Evolutionary conservation across 2,329 filamentous ascomycete genomes (phyloP).

Genomic region (Colletotrichum coccodes): DNA sequence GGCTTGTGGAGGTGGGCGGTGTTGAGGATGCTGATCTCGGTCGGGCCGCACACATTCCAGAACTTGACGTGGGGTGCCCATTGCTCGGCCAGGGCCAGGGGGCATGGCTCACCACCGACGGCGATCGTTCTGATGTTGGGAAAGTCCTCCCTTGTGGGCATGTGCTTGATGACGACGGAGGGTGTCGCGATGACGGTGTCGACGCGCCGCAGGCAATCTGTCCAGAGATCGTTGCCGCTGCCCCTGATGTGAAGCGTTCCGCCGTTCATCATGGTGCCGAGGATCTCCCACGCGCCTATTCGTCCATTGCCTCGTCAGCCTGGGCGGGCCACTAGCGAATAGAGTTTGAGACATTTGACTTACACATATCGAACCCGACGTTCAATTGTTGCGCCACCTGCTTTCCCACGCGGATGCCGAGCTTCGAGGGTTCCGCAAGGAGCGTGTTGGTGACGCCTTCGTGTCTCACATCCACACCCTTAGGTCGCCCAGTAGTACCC

Average conservation of each 20-base stretch:
- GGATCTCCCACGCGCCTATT: constrained; percentile 69
- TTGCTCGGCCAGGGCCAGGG: constrained; percentile 58
- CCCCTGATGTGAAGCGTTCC: constrained; percentile 35
- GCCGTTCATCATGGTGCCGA: constrained; percentile 45
- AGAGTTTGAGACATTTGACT: constrained; percentile 37
- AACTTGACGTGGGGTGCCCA: constrained; percentile 61
- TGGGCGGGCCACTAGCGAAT: neutral
- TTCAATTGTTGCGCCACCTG: constrained; percentile 66
- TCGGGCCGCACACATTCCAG: constrained; percentile 69
- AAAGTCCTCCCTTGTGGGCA: constrained; percentile 30
- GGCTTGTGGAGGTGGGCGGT: constrained; percentile 44
- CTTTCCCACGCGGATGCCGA: constrained; percentile 60
- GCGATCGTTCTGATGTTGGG: constrained; percentile 33
- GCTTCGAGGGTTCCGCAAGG: constrained; percentile 38
- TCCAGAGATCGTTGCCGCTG: constrained; percentile 34
- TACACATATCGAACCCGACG: constrained; percentile 71
- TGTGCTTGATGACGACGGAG: constrained; percentile 34
- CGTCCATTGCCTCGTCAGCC: neutral
- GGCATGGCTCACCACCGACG: constrained; percentile 34
- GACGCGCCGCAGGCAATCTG: constrained; percentile 32
- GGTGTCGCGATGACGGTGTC: constrained; percentile 35
- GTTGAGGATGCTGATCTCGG: constrained; percentile 69
- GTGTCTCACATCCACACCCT: constrained; percentile 68
- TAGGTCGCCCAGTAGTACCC: constrained; percentile 66
- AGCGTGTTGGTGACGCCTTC: constrained; percentile 32